Percentiles rank a stretch among this genome's conserved stretches.
phyloP scores from a whole-genome alignment of 2,329 filamentous ascomycete species.

The Hypomyces rosellus region DNA sequence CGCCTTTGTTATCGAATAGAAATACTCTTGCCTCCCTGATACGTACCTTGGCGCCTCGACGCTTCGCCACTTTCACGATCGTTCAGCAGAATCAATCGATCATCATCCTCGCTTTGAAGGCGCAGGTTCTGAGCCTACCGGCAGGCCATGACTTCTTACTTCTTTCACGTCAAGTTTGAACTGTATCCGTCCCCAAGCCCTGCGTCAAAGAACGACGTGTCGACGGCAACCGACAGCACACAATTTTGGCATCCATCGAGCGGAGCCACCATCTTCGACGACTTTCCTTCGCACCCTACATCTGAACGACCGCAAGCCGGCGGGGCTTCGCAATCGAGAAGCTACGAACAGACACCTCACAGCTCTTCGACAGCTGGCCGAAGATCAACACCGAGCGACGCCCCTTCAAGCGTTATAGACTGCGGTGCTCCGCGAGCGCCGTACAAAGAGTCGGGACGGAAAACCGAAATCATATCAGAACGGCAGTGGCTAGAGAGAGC shows the following conservation, averaged over 20 bases:
- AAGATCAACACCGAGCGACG: slow-evolving; percentile 5
- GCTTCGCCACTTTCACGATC: background rate
- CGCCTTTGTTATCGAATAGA: background rate
- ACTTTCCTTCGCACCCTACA: slow-evolving; percentile 42
- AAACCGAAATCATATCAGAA: slow-evolving; percentile 33
- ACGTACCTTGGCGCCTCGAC: background rate
- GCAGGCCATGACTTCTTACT: slow-evolving; percentile 50
- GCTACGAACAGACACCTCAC: slow-evolving; percentile 14
- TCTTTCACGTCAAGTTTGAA: slow-evolving; percentile 62
- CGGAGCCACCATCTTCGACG: slow-evolving; percentile 47
- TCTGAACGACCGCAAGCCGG: background rate
- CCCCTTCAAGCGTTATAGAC: slow-evolving; percentile 37
- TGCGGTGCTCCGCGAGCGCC: slow-evolving; percentile 38
- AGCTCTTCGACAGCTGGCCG: slow-evolving; percentile 1
- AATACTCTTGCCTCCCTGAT: slow-evolving; percentile 5
- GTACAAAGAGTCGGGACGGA: slow-evolving; percentile 25
- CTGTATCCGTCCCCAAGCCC: slow-evolving; percentile 47
- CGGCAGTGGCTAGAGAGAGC: slow-evolving; percentile 35
- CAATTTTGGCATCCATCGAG: slow-evolving; percentile 46
- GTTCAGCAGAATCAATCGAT: no score
- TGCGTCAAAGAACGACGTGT: slow-evolving; percentile 8
- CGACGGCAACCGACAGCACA: slow-evolving; percentile 11
- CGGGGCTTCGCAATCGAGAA: background rate
- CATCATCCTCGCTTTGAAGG: background rate
- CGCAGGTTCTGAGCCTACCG: background rate